phyloP scores from a whole-genome alignment of 768 basidiomycete genomes.

The Glaciozyma martinii region DNA sequence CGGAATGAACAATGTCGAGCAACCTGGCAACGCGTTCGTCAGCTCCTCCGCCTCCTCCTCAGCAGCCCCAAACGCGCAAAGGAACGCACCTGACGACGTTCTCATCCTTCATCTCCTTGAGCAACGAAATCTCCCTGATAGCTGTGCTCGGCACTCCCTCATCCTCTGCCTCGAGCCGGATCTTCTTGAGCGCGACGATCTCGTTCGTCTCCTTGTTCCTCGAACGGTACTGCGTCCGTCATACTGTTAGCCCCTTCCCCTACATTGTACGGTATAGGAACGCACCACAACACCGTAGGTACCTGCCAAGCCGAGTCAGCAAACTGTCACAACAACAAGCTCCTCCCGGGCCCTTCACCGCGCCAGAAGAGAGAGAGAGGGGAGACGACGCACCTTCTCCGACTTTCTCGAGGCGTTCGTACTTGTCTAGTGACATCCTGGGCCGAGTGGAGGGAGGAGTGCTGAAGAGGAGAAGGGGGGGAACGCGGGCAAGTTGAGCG shows the following conservation, averaged over 20 bases:
- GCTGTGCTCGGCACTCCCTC: slow-evolving; percentile 98
- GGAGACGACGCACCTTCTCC: slow-evolving; percentile 32
- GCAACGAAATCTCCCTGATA: slow-evolving; percentile 91
- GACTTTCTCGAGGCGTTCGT: slow-evolving; percentile 32
- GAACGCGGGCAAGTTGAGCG: too few species aligned
- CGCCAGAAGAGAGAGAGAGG: background rate
- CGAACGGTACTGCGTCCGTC: slow-evolving; percentile 61
- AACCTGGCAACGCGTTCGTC: slow-evolving; percentile 50
- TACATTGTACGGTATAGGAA: background rate
- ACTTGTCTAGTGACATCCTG: slow-evolving; percentile 29
- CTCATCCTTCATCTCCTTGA: slow-evolving; percentile 93
- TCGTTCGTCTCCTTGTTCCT: slow-evolving; percentile 65
- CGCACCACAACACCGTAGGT: slow-evolving; percentile 82
- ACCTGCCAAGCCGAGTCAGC: slow-evolving; percentile 47
- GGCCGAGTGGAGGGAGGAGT: too few species aligned
- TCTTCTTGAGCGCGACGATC: slow-evolving; percentile 97
- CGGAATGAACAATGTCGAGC: slow-evolving; percentile 88
- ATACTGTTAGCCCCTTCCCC: too few species aligned
- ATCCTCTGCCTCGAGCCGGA: slow-evolving; percentile 93
- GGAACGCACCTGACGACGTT: slow-evolving; percentile 71
- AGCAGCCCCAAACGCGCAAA: too few species aligned
- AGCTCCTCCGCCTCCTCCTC: background rate
- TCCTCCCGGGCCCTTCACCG: background rate
- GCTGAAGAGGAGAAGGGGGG: too few species aligned
- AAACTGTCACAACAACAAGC: background rate